These are phyloP conservation scores for Xylaria sp. DNA, from an alignment of 2,329 filamentous ascomycete genomes.

Conservation along the genomic window DNA sequence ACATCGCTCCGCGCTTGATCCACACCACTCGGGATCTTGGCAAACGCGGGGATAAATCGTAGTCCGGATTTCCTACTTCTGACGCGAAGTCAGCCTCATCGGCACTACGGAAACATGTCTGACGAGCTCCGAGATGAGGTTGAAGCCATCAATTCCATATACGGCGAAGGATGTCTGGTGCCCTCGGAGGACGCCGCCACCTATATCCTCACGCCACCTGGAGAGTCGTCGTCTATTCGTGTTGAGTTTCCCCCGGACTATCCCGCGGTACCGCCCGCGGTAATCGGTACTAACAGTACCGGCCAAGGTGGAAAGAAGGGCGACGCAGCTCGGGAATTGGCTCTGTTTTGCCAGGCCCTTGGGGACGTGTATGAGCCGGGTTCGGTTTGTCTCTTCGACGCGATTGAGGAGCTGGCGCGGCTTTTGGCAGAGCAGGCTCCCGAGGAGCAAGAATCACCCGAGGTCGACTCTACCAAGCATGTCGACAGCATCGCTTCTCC, in stretches of 20 bases:
- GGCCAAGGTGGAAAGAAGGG: constrained; percentile 74
- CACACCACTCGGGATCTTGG: neutral
- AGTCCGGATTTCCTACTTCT: neutral
- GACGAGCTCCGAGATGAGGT: constrained; percentile 77
- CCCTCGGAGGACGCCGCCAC: constrained; percentile 53
- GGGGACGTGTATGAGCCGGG: constrained; percentile 75
- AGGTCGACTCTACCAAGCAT: constrained; percentile 31
- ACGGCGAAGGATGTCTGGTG: constrained; percentile 72
- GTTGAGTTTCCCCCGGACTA: constrained; percentile 79
- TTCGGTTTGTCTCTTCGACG: constrained; percentile 87
- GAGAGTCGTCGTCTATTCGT: constrained; percentile 64
- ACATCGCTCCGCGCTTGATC: neutral
- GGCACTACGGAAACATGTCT: constrained; percentile 54
- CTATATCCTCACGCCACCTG: constrained; percentile 75
- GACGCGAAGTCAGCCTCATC: neutral
- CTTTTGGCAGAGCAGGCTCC: constrained; percentile 50
- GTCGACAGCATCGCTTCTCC: constrained; percentile 15
- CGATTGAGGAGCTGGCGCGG: constrained; percentile 78
- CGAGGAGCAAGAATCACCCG: constrained; percentile 43
- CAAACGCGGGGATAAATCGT: constrained; percentile 1
- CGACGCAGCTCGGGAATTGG: constrained; percentile 76
- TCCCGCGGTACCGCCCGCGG: constrained; percentile 75
- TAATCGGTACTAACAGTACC: constrained; percentile 82
- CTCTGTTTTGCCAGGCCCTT: constrained; percentile 73
- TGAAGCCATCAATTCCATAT: constrained; percentile 86